These are phyloP conservation scores for Choricystis sp. DNA, from an alignment of 139 green algal genomes.

Conservation along the genomic window DNA sequence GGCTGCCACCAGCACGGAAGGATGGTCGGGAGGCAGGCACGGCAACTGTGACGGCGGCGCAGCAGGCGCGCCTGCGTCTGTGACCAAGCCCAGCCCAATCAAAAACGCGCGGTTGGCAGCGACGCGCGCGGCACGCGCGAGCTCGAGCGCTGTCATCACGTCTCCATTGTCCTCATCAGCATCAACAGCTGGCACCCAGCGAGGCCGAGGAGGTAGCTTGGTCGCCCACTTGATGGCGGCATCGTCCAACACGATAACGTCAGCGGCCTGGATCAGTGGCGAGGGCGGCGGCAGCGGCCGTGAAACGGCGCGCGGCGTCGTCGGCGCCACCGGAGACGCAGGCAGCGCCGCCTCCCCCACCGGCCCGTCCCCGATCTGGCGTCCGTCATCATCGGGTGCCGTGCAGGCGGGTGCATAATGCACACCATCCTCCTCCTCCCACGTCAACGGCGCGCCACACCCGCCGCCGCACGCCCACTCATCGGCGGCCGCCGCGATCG, in stretches of 20 bases:
- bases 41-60: too few species aligned
- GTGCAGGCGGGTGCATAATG: constrained; percentile 19
- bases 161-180: too few species aligned
- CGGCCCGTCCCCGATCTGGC: neutral
- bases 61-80: too few species aligned
- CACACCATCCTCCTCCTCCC: constrained; percentile 30
- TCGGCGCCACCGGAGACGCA: neutral
- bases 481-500: constrained; percentile 3
- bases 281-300: neutral
- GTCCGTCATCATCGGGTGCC: neutral
- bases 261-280: too few species aligned
- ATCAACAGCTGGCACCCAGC: too few species aligned
- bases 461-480: constrained; percentile 35
- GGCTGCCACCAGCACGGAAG: too few species aligned
- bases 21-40: too few species aligned
- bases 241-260: too few species aligned
- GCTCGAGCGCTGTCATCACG: constrained; percentile 24
- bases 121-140: constrained; percentile 22
- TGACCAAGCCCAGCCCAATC: constrained; percentile 10
- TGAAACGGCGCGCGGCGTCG: neutral
- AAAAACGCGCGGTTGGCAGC: constrained; percentile 31
- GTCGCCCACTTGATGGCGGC: too few species aligned
- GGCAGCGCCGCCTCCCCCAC: neutral
- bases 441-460: constrained; percentile 36
- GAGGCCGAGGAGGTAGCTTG: too few species aligned